phyloP scores from a whole-genome alignment of 495 filamentous ascomycete genomes.

The Penicillium cosmopolitanum region DNA sequence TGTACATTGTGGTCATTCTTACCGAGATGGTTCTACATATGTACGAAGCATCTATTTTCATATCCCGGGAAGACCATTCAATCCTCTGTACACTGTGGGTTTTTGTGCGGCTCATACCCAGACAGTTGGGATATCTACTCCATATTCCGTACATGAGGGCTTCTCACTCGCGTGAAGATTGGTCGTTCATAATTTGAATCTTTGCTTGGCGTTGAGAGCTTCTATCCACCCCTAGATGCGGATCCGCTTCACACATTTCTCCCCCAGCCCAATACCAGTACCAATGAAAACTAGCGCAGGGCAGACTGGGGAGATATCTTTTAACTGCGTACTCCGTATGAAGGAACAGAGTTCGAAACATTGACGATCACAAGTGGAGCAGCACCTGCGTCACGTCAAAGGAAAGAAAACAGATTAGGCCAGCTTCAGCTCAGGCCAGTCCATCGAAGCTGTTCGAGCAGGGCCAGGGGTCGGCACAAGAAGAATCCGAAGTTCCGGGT shows the following conservation, averaged over 20 bases:
- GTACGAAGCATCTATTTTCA: too few species aligned
- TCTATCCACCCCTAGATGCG: too few species aligned
- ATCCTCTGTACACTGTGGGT: too few species aligned
- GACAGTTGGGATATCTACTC: too few species aligned
- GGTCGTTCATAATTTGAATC: too few species aligned
- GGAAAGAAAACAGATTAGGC: background rate
- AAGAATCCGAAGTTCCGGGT: background rate
- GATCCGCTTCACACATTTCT: too few species aligned
- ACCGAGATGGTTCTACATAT: background rate
- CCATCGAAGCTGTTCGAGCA: background rate
- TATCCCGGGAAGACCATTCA: too few species aligned
- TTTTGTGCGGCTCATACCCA: too few species aligned
- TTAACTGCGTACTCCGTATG: background rate
- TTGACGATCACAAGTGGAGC: background rate
- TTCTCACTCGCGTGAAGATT: too few species aligned
- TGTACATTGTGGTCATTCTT: background rate
- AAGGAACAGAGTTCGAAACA: background rate
- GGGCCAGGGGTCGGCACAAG: background rate
- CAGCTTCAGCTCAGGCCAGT: background rate
- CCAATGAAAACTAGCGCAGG: background rate
- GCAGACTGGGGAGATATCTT: background rate
- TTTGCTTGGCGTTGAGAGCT: too few species aligned
- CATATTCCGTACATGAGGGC: too few species aligned
- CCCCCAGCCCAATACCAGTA: too few species aligned
- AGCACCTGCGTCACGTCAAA: background rate